Evolutionary conservation across 148 eudicot species (phyloP).

Genomic region (Rheum nobile): DNA sequence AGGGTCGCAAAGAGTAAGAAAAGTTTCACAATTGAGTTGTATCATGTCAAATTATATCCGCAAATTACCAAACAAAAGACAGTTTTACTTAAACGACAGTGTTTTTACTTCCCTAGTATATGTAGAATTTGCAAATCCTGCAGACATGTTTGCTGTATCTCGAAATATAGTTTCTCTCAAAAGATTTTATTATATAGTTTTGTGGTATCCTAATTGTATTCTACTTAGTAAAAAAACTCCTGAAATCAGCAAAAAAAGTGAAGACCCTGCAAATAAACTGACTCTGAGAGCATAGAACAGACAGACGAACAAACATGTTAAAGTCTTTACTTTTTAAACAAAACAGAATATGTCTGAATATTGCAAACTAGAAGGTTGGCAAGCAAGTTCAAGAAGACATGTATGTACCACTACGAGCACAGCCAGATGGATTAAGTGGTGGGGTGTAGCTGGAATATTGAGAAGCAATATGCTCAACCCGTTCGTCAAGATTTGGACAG

Average conservation of each 20-base stretch:
- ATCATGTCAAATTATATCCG: not conserved
- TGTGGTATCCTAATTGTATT: not conserved
- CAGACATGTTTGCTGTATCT: not conserved
- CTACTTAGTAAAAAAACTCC: not conserved
- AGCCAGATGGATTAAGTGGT: slow-evolving; percentile 74
- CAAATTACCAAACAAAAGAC: not conserved
- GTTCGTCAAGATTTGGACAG: slow-evolving; percentile 32
- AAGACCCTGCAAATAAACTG: not conserved
- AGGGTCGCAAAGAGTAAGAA: not conserved
- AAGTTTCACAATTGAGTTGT: not conserved
- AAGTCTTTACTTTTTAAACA: not conserved
- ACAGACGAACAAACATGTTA: not conserved
- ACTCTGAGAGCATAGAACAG: not conserved
- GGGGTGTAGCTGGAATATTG: slow-evolving; percentile 40
- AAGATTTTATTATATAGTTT: not conserved
- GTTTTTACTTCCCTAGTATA: not conserved
- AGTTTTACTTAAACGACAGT: not conserved
- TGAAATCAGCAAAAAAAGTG: not conserved
- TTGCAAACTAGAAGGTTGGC: not conserved
- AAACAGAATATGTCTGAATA: not conserved
- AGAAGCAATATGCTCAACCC: slow-evolving; percentile 20
- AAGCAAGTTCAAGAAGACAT: not conserved
- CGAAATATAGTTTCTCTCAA: not conserved
- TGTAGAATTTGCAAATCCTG: not conserved
- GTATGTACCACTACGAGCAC: slow-evolving; percentile 86